Evolutionary conservation across 306 rosid species (phyloP).

Genomic region (Vicia sativa): DNA sequence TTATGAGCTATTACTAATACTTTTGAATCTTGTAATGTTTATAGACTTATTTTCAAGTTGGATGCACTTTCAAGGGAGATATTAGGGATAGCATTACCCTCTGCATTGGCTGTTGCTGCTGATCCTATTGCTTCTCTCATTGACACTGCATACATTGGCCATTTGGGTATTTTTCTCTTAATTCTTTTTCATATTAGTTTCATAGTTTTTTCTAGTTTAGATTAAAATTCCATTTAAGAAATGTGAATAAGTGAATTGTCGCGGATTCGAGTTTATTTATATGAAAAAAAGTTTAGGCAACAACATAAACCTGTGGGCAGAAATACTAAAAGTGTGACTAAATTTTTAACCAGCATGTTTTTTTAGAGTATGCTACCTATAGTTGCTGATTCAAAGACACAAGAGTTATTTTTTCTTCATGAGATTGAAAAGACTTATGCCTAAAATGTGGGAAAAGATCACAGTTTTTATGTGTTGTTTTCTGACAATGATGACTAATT

Average conservation of each 20-base stretch:
- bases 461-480: neutral
- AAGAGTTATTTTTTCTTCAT: no score
- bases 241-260: no score
- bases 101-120: slow-evolving; percentile 90
- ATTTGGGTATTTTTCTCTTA: slow-evolving; percentile 58
- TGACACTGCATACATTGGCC: slow-evolving; percentile 93
- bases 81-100: slow-evolving; percentile 78
- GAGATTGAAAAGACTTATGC: no score
- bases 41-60: slow-evolving; percentile 69
- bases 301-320: neutral
- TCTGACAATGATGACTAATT: no score
- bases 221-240: no score
- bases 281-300: neutral
- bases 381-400: neutral
- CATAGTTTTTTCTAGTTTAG: no score
- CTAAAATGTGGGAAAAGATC: neutral
- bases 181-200: neutral
- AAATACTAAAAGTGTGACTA: no score
- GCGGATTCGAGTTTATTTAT: neutral
- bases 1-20: slow-evolving; percentile 3
- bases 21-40: slow-evolving; percentile 1
- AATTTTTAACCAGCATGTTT: neutral
- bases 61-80: slow-evolving; percentile 73
- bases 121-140: slow-evolving; percentile 96
- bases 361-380: no score